Evolutionary conservation across 495 filamentous ascomycete genomes (phyloP).

Genomic region (Choiromyces venosus): DNA sequence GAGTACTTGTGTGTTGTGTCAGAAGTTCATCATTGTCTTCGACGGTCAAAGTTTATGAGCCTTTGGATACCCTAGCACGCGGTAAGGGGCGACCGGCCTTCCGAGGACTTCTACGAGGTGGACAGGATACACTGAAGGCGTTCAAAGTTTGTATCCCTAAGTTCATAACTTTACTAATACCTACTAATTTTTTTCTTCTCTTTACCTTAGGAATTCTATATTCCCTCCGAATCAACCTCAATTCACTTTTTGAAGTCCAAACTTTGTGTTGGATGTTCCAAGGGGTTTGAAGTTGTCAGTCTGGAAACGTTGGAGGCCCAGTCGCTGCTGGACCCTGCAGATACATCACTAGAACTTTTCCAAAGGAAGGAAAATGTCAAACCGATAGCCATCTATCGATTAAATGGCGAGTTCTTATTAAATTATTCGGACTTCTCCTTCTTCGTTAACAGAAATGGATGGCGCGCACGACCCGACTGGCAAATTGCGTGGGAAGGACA

Average conservation of each 20-base stretch:
- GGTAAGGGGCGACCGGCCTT: conserved; percentile 87
- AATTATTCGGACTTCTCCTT: conserved; percentile 98
- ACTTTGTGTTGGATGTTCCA: conserved; percentile 88
- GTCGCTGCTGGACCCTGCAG: conserved; percentile 92
- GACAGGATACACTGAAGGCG: conserved; percentile 87
- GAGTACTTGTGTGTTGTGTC: conserved; percentile 90
- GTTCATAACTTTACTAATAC: neutral
- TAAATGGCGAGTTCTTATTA: conserved; percentile 93
- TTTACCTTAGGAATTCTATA: conserved; percentile 75
- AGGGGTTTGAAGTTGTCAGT: conserved; percentile 94
- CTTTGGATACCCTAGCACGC: conserved; percentile 82
- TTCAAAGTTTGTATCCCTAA: conserved; percentile 63
- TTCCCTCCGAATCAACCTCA: conserved; percentile 89
- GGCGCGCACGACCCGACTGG: conserved; percentile 94
- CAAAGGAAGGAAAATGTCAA: conserved; percentile 78
- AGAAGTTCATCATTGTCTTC: conserved; percentile 84
- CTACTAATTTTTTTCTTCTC: conserved; percentile 8
- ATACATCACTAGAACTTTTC: conserved; percentile 96
- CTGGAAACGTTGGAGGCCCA: conserved; percentile 97
- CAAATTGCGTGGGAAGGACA: conserved; percentile 94
- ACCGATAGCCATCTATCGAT: conserved; percentile 95
- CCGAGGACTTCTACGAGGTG: conserved; percentile 86
- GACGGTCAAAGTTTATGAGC: conserved; percentile 96
- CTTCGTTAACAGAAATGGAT: conserved; percentile 97
- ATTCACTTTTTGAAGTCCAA: conserved; percentile 97